Evolutionary conservation across 2,329 filamentous ascomycete species (phyloP), one percentile per base, ranked within the genome.

Genomic region (Arachnomyces sp.): DNA sequence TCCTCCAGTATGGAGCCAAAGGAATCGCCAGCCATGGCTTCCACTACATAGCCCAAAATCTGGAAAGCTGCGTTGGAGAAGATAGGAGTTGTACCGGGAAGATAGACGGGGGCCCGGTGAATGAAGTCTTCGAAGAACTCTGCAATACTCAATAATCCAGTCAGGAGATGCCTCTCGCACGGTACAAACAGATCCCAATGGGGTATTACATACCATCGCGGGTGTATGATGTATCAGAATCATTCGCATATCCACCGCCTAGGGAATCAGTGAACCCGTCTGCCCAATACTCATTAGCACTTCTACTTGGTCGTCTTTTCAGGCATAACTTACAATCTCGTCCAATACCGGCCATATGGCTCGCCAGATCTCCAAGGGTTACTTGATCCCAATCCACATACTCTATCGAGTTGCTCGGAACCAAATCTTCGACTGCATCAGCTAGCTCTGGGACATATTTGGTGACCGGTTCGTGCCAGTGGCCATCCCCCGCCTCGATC

Each of bases 61-160:
- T 58, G 55, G 40, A 59, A 67, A 2, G 56, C 62, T 12, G 62
- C 49, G 31, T 67, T 63, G 0, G 64, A 65, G 28, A 67, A 68
- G 0, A 54, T 48, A 1, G 64, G 62, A 0, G 63, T 65, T 2
- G 51, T 53, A 12, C 54, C 62, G 0, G 62, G 54, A 1, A 54
- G 45, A 28, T 56, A 59, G 0, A 58, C 55, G 0, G 61, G 60
- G 5, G 61, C 49, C 2, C 56, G 36, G n/a, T 40, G 48, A n/a
- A 45, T 43, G 2, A 62, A 45, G 2, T 54, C 52, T 11, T 47
- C 40, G 39, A 59, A 59, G 37, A 58, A 57, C 18, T 59, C 57
- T 60, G 8, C 12, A 9, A 13, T 25, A 25, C 20, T 25, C 9
- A 9, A 25, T 25, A n/a, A n/a, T n/a, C n/a, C n/a, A n/a, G 20